These are phyloP conservation scores for Chamaecrista fasciculata DNA, from an alignment of 306 rosid species.

Conservation along the genomic window DNA sequence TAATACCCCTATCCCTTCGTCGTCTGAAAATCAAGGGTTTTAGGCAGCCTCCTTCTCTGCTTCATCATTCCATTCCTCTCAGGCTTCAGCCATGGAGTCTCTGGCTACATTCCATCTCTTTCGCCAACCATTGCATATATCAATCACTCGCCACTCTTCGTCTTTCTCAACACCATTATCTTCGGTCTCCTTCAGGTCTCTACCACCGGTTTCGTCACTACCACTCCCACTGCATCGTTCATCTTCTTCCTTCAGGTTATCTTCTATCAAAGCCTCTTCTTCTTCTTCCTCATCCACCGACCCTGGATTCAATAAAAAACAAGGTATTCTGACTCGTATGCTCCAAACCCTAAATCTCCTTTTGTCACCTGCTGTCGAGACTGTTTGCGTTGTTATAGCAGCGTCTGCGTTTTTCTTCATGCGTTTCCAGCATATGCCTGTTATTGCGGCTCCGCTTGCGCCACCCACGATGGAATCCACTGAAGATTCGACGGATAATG, in stretches of 20 bases:
- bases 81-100: slow-evolving; percentile 49
- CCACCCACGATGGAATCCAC: slow-evolving; percentile 34
- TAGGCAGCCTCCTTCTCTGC: not conserved
- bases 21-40: slow-evolving; percentile 27
- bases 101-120: slow-evolving; percentile 42
- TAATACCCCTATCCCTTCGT: not conserved
- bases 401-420: slow-evolving; percentile 71
- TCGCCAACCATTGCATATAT: slow-evolving; percentile 44
- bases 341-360: slow-evolving; percentile 47
- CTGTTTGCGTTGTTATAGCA: slow-evolving; percentile 60
- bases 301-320: slow-evolving; percentile 27
- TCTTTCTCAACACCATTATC: slow-evolving; percentile 43
- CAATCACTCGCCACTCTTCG: slow-evolving; percentile 47
- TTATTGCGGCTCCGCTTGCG: slow-evolving; percentile 54
- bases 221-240: slow-evolving; percentile 18
- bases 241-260: slow-evolving; percentile 32
- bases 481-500: slow-evolving; percentile 17
- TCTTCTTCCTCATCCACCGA: slow-evolving; percentile 30
- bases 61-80: not conserved
- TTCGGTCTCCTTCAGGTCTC: slow-evolving; percentile 40
- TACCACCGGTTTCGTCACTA: slow-evolving; percentile 1
- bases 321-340: slow-evolving; percentile 24
- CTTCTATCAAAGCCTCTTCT: slow-evolving; percentile 35
- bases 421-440: slow-evolving; percentile 55
- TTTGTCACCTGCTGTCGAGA: slow-evolving; percentile 41